These are phyloP conservation scores for Maudiozyma barnettii DNA, from an alignment of 805 yeast species.

Conservation along the genomic window DNA sequence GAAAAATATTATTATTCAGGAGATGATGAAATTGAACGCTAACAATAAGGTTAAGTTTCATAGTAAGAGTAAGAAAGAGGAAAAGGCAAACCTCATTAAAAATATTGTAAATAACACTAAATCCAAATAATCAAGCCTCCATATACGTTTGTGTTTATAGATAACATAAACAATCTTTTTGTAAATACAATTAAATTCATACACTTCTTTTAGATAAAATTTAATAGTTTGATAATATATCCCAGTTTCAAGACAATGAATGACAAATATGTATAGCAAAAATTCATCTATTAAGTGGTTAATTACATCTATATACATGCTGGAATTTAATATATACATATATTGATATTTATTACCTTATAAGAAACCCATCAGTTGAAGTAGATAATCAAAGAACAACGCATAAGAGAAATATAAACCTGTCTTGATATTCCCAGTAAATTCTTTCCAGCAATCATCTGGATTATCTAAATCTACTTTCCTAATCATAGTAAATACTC, in stretches of 20 bases:
- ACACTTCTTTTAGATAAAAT: too few species aligned
- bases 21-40: slow-evolving; percentile 12
- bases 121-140: neutral
- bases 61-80: neutral
- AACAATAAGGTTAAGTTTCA: slow-evolving; percentile 15
- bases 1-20: slow-evolving; percentile 6
- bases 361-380: slow-evolving; percentile 30
- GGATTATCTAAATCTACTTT: slow-evolving; percentile 75
- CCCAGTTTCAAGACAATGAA: too few species aligned
- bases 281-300: too few species aligned
- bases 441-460: slow-evolving; percentile 71
- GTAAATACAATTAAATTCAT: neutral
- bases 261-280: neutral
- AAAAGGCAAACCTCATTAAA: slow-evolving; percentile 1
- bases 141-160: neutral
- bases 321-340: too few species aligned
- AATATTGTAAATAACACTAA: slow-evolving; percentile 3
- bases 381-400: slow-evolving; percentile 53
- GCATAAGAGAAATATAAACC: slow-evolving; percentile 63
- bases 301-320: neutral
- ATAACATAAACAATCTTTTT: neutral
- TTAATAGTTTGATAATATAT: too few species aligned
- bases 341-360: slow-evolving; percentile 5
- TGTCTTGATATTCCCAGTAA: slow-evolving; percentile 66
- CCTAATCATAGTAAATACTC: slow-evolving; percentile 59